Base-by-base conservation (phyloP, 164 flowering plant genomes). In the Liquidambar formosana region DNA sequence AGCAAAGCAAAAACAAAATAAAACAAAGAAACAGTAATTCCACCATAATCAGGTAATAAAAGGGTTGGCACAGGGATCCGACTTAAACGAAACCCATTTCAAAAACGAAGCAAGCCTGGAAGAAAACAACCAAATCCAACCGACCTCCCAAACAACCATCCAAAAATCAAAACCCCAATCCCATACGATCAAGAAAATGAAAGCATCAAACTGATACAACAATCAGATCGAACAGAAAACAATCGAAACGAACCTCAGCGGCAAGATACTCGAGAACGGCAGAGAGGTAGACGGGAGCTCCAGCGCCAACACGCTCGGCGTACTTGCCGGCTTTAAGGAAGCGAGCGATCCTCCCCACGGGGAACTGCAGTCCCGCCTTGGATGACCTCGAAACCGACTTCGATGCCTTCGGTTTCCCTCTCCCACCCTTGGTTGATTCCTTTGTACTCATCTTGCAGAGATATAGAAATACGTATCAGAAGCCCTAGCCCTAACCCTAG, bases 201-300 rank as follows among this genome's bases (percentile, higher is more conserved):
- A 6, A 33, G 41, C n/a, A n/a, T 2, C 41, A 33, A 33, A 33
- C 41, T 33, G 41, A 33, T 2, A 33, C 41, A 6, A 33, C 41
- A 33, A 33, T 33, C 41, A 33, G 41, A 33, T 33, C 41, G 41
- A 33, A 2, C 6, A 2, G 41, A 33, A 33, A 33, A 33, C 41
- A 27, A 23, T 26, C 21, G 25, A 57, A 51, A 22, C 33, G 5
- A 26, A 84, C 87, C 88, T 84, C 84, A 23, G 85, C 87, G 10
- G 84, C 85, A n/a, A 79, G 85, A n/a, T 85, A 85, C 61, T 81
- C 84, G 16, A 85, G 89, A n/a, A 85, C 85, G 13, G 86, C 86
- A 4, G 86, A 81, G 68, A 85, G 85, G n/a, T 83, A 85, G 38
- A 85, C 89, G 6, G 86, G 89, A 48, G 89, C 85, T 0, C 85